Conservation (phyloP, 2,329 filamentous ascomycete species). For the Alternaria triticimaculans region DNA sequence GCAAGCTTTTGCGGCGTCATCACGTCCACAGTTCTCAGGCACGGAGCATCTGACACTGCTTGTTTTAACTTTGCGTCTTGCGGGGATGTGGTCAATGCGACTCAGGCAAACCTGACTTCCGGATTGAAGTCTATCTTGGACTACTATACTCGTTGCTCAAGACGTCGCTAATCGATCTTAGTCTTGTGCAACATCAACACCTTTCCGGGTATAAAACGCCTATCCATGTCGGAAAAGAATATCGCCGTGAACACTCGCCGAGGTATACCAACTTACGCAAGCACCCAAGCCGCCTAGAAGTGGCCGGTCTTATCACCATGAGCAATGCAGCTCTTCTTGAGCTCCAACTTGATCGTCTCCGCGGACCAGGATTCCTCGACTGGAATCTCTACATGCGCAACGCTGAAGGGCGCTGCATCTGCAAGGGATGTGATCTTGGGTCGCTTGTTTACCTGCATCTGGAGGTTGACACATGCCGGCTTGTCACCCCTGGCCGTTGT, state of each 20-base stretch:
- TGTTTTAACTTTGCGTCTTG: slow-evolving; percentile 13
- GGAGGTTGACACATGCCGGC: no score
- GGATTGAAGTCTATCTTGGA: not conserved
- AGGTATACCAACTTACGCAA: not conserved
- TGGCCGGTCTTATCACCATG: no score
- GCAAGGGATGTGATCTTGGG: no score
- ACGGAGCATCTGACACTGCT: slow-evolving; percentile 11
- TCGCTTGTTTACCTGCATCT: no score
- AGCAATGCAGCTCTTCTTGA: not conserved
- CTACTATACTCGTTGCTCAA: not conserved
- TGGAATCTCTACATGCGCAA: no score
- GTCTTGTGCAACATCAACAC: not conserved
- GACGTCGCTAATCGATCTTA: not conserved
- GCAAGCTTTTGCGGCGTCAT: not conserved
- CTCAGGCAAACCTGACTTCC: not conserved
- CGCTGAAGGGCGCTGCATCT: no score
- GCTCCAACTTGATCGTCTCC: not conserved
- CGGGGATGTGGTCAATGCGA: slow-evolving; percentile 13
- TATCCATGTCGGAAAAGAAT: not conserved
- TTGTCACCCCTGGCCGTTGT: no score
- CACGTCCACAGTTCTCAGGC: not conserved
- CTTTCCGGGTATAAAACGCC: not conserved
- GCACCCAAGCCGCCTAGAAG: not conserved
- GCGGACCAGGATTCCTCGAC: no score
- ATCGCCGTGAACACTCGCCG: not conserved